Conservation (phyloP, 2,329 filamentous ascomycete species). For the Penicillium carneum region DNA sequence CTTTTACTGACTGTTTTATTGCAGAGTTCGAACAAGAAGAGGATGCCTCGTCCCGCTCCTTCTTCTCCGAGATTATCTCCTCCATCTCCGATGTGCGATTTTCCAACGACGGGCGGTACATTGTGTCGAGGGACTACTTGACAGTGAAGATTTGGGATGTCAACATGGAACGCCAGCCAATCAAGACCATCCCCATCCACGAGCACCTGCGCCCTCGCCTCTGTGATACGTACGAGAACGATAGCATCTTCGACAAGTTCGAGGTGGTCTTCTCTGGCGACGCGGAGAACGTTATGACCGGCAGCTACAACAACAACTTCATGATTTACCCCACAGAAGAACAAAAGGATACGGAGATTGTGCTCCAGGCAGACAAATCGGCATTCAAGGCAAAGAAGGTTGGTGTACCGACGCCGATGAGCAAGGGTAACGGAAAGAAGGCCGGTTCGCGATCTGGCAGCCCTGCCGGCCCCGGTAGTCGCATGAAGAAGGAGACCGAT, state of each 20-base stretch:
- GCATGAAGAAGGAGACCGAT: conserved; percentile 99
- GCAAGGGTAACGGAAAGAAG: conserved; percentile 81
- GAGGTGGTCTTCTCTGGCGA: conserved; percentile 98
- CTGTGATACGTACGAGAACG: conserved; percentile 98
- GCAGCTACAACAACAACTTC: conserved; percentile 99
- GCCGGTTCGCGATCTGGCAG: conserved; percentile 85
- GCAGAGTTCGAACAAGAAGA: conserved; percentile 98
- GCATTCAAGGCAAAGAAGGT: conserved; percentile 99
- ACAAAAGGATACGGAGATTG: conserved; percentile 94
- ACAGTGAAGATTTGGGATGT: conserved; percentile 99
- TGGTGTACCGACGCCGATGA: conserved; percentile 95
- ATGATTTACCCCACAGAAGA: conserved; percentile 99
- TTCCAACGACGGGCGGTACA: conserved; percentile 94
- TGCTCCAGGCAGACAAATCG: conserved; percentile 96
- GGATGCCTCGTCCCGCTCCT: conserved; percentile 92
- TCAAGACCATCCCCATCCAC: conserved; percentile 99
- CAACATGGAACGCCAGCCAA: conserved; percentile 95
- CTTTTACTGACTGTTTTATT: conserved; percentile 12
- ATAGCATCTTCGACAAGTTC: conserved; percentile 99
- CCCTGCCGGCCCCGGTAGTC: conserved; percentile 83
- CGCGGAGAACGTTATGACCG: conserved; percentile 98
- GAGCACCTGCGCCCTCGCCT: conserved; percentile 92
- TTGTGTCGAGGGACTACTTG: conserved; percentile 94
- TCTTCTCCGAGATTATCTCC: conserved; percentile 99
- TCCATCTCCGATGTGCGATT: conserved; percentile 99